Base-by-base conservation (phyloP, 345 rosid genomes). In the Syzygium aqueum region DNA sequence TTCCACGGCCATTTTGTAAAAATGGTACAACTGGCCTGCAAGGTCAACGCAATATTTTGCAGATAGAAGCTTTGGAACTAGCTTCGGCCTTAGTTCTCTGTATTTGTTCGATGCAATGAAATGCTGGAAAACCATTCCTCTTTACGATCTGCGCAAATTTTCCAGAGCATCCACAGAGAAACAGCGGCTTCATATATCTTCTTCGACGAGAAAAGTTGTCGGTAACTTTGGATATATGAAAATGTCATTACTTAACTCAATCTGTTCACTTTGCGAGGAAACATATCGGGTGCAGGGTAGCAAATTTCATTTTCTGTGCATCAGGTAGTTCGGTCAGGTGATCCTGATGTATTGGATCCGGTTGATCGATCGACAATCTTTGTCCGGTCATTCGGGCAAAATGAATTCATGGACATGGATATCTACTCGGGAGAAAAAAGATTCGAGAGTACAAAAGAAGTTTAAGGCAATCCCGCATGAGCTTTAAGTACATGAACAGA, bases 201-300 rank as follows among this genome's bases (percentile, higher is more conserved):
- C 73, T 61, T n/a, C 0, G 0, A 13, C 6, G 0, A 15, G 73
- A 11, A 61, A 61, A 61, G 37, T 14, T 5, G 0, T 6, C 2
- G 8, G 37, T n/a, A 61, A n/a, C 14, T 61, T 12, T 0, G 15
- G 33, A n/a, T 14, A 61, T 2, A n/a, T 0, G 73, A n/a, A n/a
- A 30, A 61, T 13, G 73, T 2, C 1, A n/a, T 5, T n/a, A 40
- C 54, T 15, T 52, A 17, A 28, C 77, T 63, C 2, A 0, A 28
- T 28, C 77, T 15, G 21, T 14, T 63, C 0, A 10, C 11, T 30
- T 63, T 28, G 77, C 9, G 54, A 0, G 0, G 21, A 10, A 63
- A 28, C 21, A 10, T 63, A n/a, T 9, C 10, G 1, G 40, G 37
- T 16, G 77, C 21, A 28, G 77, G 37, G 37, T 0, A 7, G 40